phyloP scores from a whole-genome alignment of 306 rosid species.

The Trifolium fragiferum region DNA sequence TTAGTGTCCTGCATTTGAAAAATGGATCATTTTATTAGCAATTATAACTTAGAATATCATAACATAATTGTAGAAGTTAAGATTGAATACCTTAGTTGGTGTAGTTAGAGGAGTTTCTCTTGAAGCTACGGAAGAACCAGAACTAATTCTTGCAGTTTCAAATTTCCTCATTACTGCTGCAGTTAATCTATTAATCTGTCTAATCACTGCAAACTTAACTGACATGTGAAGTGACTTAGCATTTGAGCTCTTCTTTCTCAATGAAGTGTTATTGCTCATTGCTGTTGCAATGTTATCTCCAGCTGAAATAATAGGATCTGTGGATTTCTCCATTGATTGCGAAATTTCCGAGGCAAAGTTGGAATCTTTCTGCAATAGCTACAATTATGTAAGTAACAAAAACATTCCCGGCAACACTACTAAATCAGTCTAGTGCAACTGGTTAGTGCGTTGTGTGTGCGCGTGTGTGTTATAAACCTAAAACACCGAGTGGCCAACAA shows the following conservation, averaged over 20 bases:
- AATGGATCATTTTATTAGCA: conserved; percentile 17
- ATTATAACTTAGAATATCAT: neutral
- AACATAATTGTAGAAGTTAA: neutral
- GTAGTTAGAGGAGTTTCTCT: conserved; percentile 60
- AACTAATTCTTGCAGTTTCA: conserved; percentile 61
- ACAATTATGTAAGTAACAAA: neutral
- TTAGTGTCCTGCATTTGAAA: conserved; percentile 55
- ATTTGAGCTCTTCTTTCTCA: conserved; percentile 55
- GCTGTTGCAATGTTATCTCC: conserved; percentile 49
- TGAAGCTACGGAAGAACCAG: conserved; percentile 54
- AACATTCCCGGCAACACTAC: neutral
- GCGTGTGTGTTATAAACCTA: neutral
- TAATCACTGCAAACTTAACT: conserved; percentile 59
- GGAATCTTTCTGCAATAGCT: conserved; percentile 47
- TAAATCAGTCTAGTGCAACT: neutral
- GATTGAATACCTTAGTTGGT: conserved; percentile 59
- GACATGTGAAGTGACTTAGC: conserved; percentile 65
- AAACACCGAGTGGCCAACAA: too few species aligned
- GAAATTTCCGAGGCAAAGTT: conserved; percentile 41
- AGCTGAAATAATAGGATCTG: conserved; percentile 33
- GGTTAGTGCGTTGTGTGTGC: neutral
- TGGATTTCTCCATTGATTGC: conserved; percentile 39
- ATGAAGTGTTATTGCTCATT: conserved; percentile 41
- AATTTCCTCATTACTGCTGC: conserved; percentile 69
- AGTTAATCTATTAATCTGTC: conserved; percentile 65